Evolutionary conservation across 2,329 filamentous ascomycete species (phyloP), one percentile per base, ranked within the genome.

Genomic region (Diaporthe sp.): DNA sequence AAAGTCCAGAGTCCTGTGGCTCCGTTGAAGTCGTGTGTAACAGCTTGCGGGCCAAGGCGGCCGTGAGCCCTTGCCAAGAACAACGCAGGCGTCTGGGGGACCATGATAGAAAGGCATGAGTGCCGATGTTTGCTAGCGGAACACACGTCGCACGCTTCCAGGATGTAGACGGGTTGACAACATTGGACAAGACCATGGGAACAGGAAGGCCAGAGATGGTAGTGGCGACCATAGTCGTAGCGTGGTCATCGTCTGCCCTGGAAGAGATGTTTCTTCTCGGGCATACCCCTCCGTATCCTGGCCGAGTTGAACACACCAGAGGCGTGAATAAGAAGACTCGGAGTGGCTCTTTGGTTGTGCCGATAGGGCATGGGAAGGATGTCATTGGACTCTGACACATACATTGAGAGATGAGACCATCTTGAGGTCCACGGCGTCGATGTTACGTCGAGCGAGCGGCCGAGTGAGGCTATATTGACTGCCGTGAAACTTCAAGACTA

Each of bases 281-380:
- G 1, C 12, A 2, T 8, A 10, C n/a, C 10, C 4, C 31, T 13
- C 17, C 2, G 17, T 49, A 1, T 0, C 12, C 6, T 37, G 28
- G 28, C 28, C 2, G 20, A 7, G 28, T 67, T 51, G 28, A 17
- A n/a, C 9, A 17, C 20, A 6, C 4, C 28, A 3, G 5, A 8
- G 22, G 5, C 2, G 25, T 49, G 15, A 6, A 22, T 2, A 5
- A 25, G 17, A 15, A 12, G 31, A 31, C 31, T 31, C 4, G 31
- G 10, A 37, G 1, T 12, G 22, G 2, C 3, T n/a, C 44, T 51
- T 67, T 13, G n/a, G 15, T 25, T 0, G 17, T 22, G 20, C 4
- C 1, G 20, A 37, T 15, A 15, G 7, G 1, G 63, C 31, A 2
- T 37, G 22, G 25, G 3, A 34, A 1, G 22, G 1, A 37, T 3